phyloP scores from a whole-genome alignment of 148 eudicot species.

The Amaranthus cruentus region DNA sequence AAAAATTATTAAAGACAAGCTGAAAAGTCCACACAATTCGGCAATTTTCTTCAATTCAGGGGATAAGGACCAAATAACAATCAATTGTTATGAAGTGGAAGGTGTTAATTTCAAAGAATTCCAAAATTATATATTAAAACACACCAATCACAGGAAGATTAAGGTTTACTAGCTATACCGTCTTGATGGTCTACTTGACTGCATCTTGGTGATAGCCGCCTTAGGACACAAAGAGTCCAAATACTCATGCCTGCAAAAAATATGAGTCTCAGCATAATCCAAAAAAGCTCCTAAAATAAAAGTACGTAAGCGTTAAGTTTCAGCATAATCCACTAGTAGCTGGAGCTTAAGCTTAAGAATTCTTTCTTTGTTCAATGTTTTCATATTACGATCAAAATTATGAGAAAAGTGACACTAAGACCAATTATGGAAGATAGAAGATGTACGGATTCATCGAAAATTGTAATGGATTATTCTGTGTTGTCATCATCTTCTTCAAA shows the following conservation, averaged over 20 bases:
- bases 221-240: conserved; percentile 72
- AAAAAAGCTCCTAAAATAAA: neutral
- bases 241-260: conserved; percentile 49
- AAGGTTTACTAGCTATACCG: conserved; percentile 36
- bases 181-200: conserved; percentile 37
- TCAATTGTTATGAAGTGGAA: neutral
- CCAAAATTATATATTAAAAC: neutral
- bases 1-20: too few relatives aligned
- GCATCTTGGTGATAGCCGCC: conserved; percentile 34
- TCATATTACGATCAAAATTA: neutral
- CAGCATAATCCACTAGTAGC: too few relatives aligned
- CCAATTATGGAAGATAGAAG: conserved; percentile 5
- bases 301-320: too few relatives aligned
- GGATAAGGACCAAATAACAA: too few relatives aligned
- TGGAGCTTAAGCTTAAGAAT: neutral
- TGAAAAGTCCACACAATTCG: too few relatives aligned
- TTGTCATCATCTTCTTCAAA: conserved; percentile 51
- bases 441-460: conserved; percentile 76
- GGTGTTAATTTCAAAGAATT: neutral
- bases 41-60: too few relatives aligned
- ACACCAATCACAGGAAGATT: neutral
- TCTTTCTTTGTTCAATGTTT: neutral
- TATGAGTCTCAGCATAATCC: conserved; percentile 3
- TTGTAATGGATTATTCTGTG: conserved; percentile 37
- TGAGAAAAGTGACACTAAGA: conserved; percentile 9